Evolutionary conservation across 352 stramenopile species (phyloP).

Genomic region (Phytophthora pluvialis): DNA sequence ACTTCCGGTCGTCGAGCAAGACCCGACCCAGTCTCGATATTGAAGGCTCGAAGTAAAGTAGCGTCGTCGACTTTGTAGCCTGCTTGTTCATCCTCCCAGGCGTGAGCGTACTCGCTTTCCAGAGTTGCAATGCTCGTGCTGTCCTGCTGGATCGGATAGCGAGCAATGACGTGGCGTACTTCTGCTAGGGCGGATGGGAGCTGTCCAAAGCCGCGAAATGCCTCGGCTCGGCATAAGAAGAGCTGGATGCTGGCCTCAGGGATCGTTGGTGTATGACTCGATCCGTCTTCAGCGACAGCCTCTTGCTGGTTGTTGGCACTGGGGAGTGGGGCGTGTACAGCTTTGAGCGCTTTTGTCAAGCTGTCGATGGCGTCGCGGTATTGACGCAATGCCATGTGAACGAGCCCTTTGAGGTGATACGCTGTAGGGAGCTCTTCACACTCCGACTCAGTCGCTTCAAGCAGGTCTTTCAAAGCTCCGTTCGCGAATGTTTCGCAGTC

Average conservation of each 20-base stretch:
- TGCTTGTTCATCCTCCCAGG: slow-evolving; percentile 48
- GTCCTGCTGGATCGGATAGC: slow-evolving; percentile 31
- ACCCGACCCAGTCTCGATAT: slow-evolving; percentile 45
- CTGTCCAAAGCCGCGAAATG: slow-evolving; percentile 53
- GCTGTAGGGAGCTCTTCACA: slow-evolving; percentile 41
- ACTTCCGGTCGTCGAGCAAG: slow-evolving; percentile 54
- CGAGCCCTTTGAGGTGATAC: slow-evolving; percentile 44
- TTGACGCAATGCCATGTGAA: slow-evolving; percentile 42
- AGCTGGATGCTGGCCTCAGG: slow-evolving; percentile 41
- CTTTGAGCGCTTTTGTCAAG: slow-evolving; percentile 51
- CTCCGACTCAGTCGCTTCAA: slow-evolving; percentile 32
- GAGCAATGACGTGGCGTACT: slow-evolving; percentile 41
- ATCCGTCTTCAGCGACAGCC: slow-evolving; percentile 7
- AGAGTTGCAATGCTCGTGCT: too few species aligned
- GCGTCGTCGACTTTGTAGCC: slow-evolving; percentile 61
- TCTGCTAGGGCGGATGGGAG: slow-evolving; percentile 52
- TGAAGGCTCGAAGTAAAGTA: slow-evolving; percentile 53
- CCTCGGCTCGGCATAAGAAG: slow-evolving; percentile 53
- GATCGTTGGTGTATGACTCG: slow-evolving; percentile 8
- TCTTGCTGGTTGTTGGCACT: slow-evolving; percentile 25
- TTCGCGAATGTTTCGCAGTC: slow-evolving; percentile 16
- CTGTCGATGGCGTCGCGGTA: slow-evolving; percentile 43
- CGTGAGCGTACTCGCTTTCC: slow-evolving; percentile 17
- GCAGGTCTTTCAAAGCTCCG: slow-evolving; percentile 44
- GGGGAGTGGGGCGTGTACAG: slow-evolving; percentile 12